These are phyloP conservation scores for Yamadazyma taylorii DNA, from an alignment of 1,139 yeast species.

Conservation along the genomic window DNA sequence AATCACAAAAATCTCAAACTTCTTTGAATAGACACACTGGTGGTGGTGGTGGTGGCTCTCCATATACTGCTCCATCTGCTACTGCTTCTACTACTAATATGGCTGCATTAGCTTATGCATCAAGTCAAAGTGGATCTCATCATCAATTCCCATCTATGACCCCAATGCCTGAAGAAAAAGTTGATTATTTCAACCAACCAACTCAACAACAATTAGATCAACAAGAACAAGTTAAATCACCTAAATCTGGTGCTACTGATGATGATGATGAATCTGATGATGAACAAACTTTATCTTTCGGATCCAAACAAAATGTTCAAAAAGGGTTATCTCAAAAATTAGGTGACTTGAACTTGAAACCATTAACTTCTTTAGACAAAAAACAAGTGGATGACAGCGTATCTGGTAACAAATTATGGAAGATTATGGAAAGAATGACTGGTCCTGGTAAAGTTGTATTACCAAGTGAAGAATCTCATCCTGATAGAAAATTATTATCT, in stretches of 20 bases:
- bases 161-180: constrained; percentile 47
- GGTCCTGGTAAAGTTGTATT: constrained; percentile 78
- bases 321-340: constrained; percentile 47
- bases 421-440: constrained; percentile 78
- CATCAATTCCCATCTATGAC: constrained; percentile 59
- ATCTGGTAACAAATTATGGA: constrained; percentile 72
- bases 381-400: constrained; percentile 16
- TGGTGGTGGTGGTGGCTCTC: constrained; percentile 48
- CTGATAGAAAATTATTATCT: constrained; percentile 68
- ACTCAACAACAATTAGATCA: constrained; percentile 13
- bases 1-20: constrained; percentile 33
- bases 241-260: constrained; percentile 14
- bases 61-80: constrained; percentile 75
- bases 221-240: constrained; percentile 14
- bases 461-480: constrained; percentile 58
- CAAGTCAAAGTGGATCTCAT: constrained; percentile 34
- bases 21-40: constrained; percentile 21
- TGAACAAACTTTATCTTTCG: constrained; percentile 55
- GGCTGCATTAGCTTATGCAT: constrained; percentile 51
- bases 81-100: constrained; percentile 61
- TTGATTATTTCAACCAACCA: constrained; percentile 47
- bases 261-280: constrained; percentile 41
- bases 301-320: constrained; percentile 53
- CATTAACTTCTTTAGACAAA: constrained; percentile 29
- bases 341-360: constrained; percentile 38